Evolutionary conservation across 2,329 filamentous ascomycete species (phyloP).

Genomic region (Aspergillus costaricaensis): DNA sequence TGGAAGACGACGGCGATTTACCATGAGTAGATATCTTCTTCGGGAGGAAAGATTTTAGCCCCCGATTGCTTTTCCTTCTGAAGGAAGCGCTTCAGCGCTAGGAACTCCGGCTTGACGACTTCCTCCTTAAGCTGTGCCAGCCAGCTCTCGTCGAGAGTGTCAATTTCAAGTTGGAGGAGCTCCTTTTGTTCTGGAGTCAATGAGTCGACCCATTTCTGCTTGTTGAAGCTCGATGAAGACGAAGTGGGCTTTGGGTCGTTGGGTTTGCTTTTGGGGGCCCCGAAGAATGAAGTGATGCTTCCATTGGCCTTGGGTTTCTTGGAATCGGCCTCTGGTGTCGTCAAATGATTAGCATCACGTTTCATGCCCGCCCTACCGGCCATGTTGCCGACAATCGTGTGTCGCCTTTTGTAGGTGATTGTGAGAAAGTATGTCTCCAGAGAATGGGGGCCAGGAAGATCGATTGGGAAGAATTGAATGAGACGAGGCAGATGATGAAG

Average conservation of each 20-base stretch:
- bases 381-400: slow-evolving; percentile 23
- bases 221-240: slow-evolving; percentile 68
- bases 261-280: slow-evolving; percentile 60
- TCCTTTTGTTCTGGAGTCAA: slow-evolving; percentile 79
- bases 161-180: slow-evolving; percentile 84
- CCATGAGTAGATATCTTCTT: slow-evolving; percentile 93
- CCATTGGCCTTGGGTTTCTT: slow-evolving; percentile 75
- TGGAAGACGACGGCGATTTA: slow-evolving; percentile 45
- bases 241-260: slow-evolving; percentile 29
- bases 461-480: background rate
- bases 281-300: slow-evolving; percentile 89
- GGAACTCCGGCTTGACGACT: slow-evolving; percentile 73
- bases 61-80: slow-evolving; percentile 72
- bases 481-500: background rate
- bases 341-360: slow-evolving; percentile 61
- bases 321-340: slow-evolving; percentile 48
- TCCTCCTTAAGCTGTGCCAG: slow-evolving; percentile 86
- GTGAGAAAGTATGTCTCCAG: background rate
- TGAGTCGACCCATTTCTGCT: slow-evolving; percentile 81
- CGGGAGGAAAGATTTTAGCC: slow-evolving; percentile 82
- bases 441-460: background rate
- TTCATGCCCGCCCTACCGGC: slow-evolving; percentile 54
- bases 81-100: slow-evolving; percentile 85
- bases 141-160: slow-evolving; percentile 91
- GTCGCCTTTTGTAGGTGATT: background rate